Evolutionary conservation across 2,329 filamentous ascomycete species (phyloP).

Genomic region (Pyrenochaeta sp.): DNA sequence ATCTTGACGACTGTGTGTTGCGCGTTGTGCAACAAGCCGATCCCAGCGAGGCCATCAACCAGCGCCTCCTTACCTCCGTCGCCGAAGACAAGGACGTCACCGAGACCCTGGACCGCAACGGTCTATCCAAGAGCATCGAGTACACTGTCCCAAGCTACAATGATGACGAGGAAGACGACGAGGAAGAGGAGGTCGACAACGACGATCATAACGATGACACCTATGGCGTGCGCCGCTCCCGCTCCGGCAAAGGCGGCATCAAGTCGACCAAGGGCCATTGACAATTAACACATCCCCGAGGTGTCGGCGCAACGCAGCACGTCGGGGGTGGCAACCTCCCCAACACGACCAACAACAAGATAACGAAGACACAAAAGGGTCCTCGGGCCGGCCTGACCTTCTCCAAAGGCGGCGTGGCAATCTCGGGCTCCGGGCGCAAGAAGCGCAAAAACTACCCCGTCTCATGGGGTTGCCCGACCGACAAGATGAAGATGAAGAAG

Average conservation of each 20-base stretch:
- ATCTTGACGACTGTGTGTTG: conserved; percentile 77
- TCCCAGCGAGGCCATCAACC: conserved; percentile 54
- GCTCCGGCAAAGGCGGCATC: conserved; percentile 58
- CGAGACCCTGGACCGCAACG: conserved; percentile 51
- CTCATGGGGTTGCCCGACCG: conserved; percentile 90
- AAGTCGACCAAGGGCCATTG: conserved; percentile 63
- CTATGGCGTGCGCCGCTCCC: conserved; percentile 58
- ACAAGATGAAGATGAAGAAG: conserved; percentile 99
- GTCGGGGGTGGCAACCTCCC: conserved; percentile 44
- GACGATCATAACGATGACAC: conserved; percentile 63
- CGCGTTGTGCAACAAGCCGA: conserved; percentile 63
- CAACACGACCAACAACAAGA: conserved; percentile 33
- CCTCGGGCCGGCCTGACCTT: conserved; percentile 72
- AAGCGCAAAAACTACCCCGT: conserved; percentile 92
- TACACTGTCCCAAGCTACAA: conserved; percentile 57
- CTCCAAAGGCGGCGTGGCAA: conserved; percentile 75
- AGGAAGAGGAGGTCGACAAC: conserved; percentile 64
- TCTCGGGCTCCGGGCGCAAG: conserved; percentile 73
- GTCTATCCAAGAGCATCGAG: conserved; percentile 55
- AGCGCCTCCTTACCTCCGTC: conserved; percentile 51
- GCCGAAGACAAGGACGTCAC: conserved; percentile 52
- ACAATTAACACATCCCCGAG: conserved; percentile 61
- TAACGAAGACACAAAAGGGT: conserved; percentile 51
- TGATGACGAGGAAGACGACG: conserved; percentile 67
- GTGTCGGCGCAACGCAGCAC: conserved; percentile 51